Percentiles rank a stretch among this genome's conserved stretches.
Evolutionary conservation across 1,139 yeast species (phyloP).

Genomic region (Sugiyamaella novakii): DNA sequence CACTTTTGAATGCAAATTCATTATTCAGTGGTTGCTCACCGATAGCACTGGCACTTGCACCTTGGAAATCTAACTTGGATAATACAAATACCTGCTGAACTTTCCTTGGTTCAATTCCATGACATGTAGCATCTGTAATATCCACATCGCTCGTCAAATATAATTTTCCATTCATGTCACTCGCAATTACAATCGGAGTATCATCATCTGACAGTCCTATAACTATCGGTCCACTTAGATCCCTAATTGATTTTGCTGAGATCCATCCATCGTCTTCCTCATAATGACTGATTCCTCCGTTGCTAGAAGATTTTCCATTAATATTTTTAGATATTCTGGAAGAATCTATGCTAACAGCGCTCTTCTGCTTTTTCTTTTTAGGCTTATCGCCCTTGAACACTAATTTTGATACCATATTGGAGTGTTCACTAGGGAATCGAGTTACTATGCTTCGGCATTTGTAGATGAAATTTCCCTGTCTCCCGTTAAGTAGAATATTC

Average conservation of each 20-base stretch:
- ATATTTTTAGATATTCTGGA: conserved; percentile 5
- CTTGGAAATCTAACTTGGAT: conserved; percentile 34
- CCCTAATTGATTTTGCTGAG: conserved; percentile 38
- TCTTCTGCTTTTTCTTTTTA: conserved; percentile 32
- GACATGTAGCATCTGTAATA: conserved; percentile 13
- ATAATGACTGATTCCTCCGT: background rate
- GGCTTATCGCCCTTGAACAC: conserved; percentile 49
- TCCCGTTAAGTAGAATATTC: no score
- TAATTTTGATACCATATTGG: conserved; percentile 50
- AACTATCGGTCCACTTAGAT: conserved; percentile 47
- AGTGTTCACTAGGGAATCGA: no score
- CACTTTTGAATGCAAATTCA: conserved; percentile 41
- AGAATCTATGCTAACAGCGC: background rate
- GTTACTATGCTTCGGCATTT: no score
- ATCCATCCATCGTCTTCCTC: conserved; percentile 43
- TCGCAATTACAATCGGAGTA: conserved; percentile 31
- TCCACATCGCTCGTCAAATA: conserved; percentile 34
- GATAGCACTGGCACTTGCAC: conserved; percentile 9
- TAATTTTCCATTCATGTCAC: conserved; percentile 30
- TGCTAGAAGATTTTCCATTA: conserved; percentile 18
- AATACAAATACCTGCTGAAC: conserved; percentile 47
- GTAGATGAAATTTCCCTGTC: background rate
- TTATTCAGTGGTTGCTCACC: conserved; percentile 8
- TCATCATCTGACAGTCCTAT: conserved; percentile 28
- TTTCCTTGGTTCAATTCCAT: conserved; percentile 43